These are phyloP conservation scores for Penicilliopsis zonata DNA, from an alignment of 495 filamentous ascomycete genomes.

Conservation along the genomic window DNA sequence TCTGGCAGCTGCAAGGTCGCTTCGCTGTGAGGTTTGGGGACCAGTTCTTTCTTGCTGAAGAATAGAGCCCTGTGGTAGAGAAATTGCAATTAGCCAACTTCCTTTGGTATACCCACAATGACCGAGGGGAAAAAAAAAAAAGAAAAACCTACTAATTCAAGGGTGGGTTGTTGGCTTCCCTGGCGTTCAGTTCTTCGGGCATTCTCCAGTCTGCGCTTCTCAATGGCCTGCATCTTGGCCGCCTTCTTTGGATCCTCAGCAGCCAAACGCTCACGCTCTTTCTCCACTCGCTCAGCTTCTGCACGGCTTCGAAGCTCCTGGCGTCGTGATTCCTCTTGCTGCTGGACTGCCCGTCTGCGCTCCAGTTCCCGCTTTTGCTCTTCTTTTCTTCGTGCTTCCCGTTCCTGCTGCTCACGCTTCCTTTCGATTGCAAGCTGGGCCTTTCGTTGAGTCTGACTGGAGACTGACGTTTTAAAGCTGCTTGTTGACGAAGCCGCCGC, in stretches of 20 bases:
- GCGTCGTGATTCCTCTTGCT: slow-evolving; percentile 34
- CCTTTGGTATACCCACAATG: too few relatives aligned
- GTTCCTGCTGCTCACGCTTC: slow-evolving; percentile 70
- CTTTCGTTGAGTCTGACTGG: slow-evolving; percentile 43
- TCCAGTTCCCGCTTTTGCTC: slow-evolving; percentile 69
- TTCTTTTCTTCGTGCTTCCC: slow-evolving; percentile 61
- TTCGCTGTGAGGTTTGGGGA: slow-evolving; percentile 21
- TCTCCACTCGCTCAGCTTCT: slow-evolving; percentile 31
- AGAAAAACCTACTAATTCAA: slow-evolving; percentile 30
- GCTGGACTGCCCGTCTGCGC: slow-evolving; percentile 52
- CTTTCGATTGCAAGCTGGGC: slow-evolving; percentile 56
- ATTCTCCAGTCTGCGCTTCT: slow-evolving; percentile 51
- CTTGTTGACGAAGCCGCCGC: slow-evolving; percentile 48
- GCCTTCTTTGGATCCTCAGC: slow-evolving; percentile 51
- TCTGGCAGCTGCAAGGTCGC: slow-evolving; percentile 37
- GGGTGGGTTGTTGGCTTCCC: slow-evolving; percentile 27
- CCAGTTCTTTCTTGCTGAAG: slow-evolving; percentile 31
- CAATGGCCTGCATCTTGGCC: slow-evolving; percentile 57
- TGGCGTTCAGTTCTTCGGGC: slow-evolving; percentile 49
- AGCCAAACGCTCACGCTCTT: slow-evolving; percentile 30
- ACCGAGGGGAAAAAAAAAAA: too few relatives aligned
- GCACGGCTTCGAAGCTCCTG: slow-evolving; percentile 35
- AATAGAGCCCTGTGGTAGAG: slow-evolving; percentile 11
- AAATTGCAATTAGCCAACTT: slow-evolving; percentile 2
- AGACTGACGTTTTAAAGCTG: slow-evolving; percentile 58